These are phyloP conservation scores for Metarhizium brunneum DNA, from an alignment of 2,329 filamentous ascomycete genomes.

Conservation along the genomic window DNA sequence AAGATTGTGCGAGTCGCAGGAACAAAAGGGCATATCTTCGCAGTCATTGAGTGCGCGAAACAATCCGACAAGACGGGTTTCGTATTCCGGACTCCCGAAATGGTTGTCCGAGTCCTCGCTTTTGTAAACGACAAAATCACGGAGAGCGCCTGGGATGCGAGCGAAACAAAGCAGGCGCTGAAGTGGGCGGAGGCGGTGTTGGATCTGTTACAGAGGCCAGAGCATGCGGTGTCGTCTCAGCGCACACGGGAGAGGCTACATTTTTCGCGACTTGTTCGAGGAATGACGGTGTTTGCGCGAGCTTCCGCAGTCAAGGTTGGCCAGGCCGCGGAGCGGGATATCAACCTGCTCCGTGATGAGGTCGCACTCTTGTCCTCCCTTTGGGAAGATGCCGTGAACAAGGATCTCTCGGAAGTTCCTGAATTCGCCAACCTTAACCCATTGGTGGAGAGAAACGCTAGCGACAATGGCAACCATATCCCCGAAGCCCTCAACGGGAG, in stretches of 20 bases:
- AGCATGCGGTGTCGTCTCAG: slow-evolving; percentile 21
- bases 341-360: slow-evolving; percentile 19
- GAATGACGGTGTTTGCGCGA: slow-evolving; percentile 20
- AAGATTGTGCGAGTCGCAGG: slow-evolving; percentile 34
- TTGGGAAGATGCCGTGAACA: slow-evolving; percentile 14
- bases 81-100: slow-evolving; percentile 30
- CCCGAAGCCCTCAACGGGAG: slow-evolving; percentile 14
- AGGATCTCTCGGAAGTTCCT: slow-evolving; percentile 11
- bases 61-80: slow-evolving; percentile 36
- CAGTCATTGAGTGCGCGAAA: slow-evolving; percentile 42
- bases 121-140: slow-evolving; percentile 29
- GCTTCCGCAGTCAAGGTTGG: slow-evolving; percentile 16
- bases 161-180: slow-evolving; percentile 31
- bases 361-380: slow-evolving; percentile 15
- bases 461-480: slow-evolving; percentile 2
- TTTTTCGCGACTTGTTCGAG: slow-evolving; percentile 19
- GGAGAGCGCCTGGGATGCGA: slow-evolving; percentile 22
- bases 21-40: slow-evolving; percentile 29
- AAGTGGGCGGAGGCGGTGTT: slow-evolving; percentile 37
- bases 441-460: slow-evolving; percentile 5
- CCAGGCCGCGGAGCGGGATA: slow-evolving; percentile 14
- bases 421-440: slow-evolving; percentile 19
- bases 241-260: slow-evolving; percentile 13
- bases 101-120: slow-evolving; percentile 20
- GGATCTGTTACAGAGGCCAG: slow-evolving; percentile 37